Conservation (phyloP, 441 rosid genomes). For the Codiaeum variegatum region DNA sequence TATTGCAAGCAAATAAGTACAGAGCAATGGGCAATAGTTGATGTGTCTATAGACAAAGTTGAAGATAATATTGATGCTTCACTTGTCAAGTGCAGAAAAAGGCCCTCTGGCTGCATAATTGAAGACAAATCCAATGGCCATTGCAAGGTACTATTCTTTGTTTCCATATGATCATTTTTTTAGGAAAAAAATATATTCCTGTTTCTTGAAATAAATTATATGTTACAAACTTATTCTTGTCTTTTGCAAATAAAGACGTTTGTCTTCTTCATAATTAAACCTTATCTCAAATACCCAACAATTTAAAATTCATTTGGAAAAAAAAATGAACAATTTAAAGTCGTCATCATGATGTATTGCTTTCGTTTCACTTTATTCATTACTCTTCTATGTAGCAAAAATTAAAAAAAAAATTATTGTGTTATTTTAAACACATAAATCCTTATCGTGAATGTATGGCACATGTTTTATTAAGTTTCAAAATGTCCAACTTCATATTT, state of each 20-base stretch:
- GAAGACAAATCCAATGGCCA: slow-evolving; percentile 90
- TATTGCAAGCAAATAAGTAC: slow-evolving; percentile 70
- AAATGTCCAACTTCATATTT: too few species aligned
- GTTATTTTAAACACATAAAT: not conserved
- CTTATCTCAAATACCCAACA: too few species aligned
- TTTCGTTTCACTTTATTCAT: not conserved
- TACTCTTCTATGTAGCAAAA: too few species aligned
- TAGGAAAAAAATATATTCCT: too few species aligned
- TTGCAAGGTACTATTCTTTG: slow-evolving; percentile 81
- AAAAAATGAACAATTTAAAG: too few species aligned
- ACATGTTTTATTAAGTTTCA: too few species aligned
- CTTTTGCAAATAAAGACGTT: not conserved
- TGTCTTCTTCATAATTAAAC: not conserved
- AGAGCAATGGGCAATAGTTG: slow-evolving; percentile 90
- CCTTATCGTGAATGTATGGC: not conserved
- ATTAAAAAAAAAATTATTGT: too few species aligned
- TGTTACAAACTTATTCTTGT: not conserved
- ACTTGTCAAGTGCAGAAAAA: slow-evolving; percentile 72
- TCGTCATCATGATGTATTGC: not conserved
- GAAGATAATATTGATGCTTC: slow-evolving; percentile 87
- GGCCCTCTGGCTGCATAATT: slow-evolving; percentile 93
- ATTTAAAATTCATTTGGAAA: too few species aligned
- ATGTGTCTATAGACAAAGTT: slow-evolving; percentile 73
- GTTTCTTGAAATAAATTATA: not conserved
- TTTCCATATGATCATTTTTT: too few species aligned